Percentiles rank a stretch among this genome's conserved stretches.
Evolutionary conservation across 2,329 filamentous ascomycete species (phyloP).

Genomic region (Scedosporium minutisporum): DNA sequence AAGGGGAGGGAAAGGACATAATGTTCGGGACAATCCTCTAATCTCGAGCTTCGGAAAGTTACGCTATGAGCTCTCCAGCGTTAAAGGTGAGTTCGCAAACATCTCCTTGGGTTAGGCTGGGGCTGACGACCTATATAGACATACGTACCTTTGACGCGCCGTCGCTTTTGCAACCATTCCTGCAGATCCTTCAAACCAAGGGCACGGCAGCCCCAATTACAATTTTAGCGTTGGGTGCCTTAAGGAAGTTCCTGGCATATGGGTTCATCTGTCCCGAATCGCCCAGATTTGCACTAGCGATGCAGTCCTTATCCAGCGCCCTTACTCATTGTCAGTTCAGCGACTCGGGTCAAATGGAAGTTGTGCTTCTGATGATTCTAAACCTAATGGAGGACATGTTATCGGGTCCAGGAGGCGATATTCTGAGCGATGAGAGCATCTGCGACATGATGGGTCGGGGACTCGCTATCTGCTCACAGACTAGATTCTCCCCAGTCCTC

Average conservation of each 20-base stretch:
- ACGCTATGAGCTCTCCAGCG: constrained; percentile 75
- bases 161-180: constrained; percentile 80
- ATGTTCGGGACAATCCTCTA: constrained; percentile 92
- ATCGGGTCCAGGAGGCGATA: constrained; percentile 80
- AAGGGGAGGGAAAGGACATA: constrained; percentile 89
- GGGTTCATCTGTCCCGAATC: constrained; percentile 78
- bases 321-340: constrained; percentile 97
- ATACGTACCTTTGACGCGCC: constrained; percentile 84
- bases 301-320: constrained; percentile 89
- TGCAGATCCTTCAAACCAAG: constrained; percentile 93
- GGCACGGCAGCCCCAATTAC: constrained; percentile 95
- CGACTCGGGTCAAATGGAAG: constrained; percentile 88
- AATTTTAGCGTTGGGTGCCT: constrained; percentile 81
- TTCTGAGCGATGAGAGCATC: constrained; percentile 95
- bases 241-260: constrained; percentile 95
- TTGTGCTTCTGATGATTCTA: constrained; percentile 86
- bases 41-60: constrained; percentile 91
- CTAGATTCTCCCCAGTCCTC: constrained; percentile 80
- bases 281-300: constrained; percentile 79
- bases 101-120: too few species aligned
- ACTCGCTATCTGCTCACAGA: constrained; percentile 92
- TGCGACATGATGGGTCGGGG: constrained; percentile 99
- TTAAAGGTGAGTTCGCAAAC: constrained; percentile 51
- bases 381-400: constrained; percentile 99
- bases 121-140: constrained; percentile 40